Base-by-base conservation (phyloP, 192 early-diverging fungal species). In the Linnemannia elongata region DNA sequence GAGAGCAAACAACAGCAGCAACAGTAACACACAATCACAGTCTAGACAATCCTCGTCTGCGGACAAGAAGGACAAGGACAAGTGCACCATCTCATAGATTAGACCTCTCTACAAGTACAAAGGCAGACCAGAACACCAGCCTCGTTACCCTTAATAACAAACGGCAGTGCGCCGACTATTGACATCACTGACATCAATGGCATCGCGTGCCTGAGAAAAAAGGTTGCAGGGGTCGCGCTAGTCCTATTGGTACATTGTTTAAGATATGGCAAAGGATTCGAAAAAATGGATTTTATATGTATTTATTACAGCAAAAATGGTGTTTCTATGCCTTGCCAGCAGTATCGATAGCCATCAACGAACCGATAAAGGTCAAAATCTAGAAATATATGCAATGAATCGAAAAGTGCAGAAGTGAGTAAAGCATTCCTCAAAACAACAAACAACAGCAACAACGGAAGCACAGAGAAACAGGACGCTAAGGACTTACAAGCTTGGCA, bases 341-440 rank as follows among this genome's bases (percentile, higher is more conserved):
- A 60, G 77, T 71, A 68, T 84, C 82, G 52, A 84, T 84, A 52
- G 85, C 96, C 97, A 99, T 99, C 75, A 99, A 89, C 74, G 95
- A 97, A 69, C 97, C 97, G 69, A 99, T 94, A 88, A 99, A 97
- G 30, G 97, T 99, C 81, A 99, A 89, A 73, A 97, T 97, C 95
- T 96, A 89, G n/a, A 79, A 60, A 81, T 24, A 69, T 36, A 80
- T 69, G 55, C 6, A 75, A 68, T 42, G 49, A 52, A 44, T 27
- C 5, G 72, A 52, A 27, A 74, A 52, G 4, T 27, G 27, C 44
- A 30, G 42, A 72, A 18, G 36, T n/a, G 36, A 75, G 55, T 78
- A 47, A 38, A 38, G 24, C n/a, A 70, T 68, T 33, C 45, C 7
- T n/a, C 27, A 33, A 30, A 33, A 44, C 35, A 38, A 13, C 47